Evolutionary conservation across 768 basidiomycete species (phyloP), one percentile per base, ranked within the genome.

Genomic region (Suillus decipiens): DNA sequence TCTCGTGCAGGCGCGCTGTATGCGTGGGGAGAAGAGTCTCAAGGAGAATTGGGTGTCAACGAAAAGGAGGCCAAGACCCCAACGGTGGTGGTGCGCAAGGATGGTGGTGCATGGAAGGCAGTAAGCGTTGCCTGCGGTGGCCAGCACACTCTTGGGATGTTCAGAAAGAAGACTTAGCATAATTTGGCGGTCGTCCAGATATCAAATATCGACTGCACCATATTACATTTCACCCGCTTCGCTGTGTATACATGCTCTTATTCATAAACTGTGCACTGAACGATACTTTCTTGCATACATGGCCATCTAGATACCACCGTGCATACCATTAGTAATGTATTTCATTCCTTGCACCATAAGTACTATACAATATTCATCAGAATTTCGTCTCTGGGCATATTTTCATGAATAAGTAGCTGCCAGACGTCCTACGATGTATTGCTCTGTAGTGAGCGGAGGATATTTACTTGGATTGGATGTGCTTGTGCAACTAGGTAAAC

Each of bases 11-110:
- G 90, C 39, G 86, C 88, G 2, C 73, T 92, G 67, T 91, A 88
- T 69, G 78, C 85, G 37, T 93, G 91, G 91, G 91, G 91, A 57
- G 86, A 88, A 64, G 89, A 89, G n/a, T 81, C 84, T 5, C 89
- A 90, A 68, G 86, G 90, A 57, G 91, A 93, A 71, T 80, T 93
- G 22, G 91, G 90, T 14, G 81, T 84, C 42, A 82, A 82, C 34
- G 84, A 84, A 60, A 82, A 82, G 60, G 85, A 86, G 67, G 85
- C 87, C 24, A 78, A 77, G 67, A 89, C 86, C 9, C 91, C 91
- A 0, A 84, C 77, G 45, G 78, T 83, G 19, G 82, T 92, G 48
- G 91, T 93, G 28, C 85, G 89, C 55, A 85, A 83, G 72, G 87
- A 88, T 68, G 91, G 91, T 15, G 88, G 88, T 19, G 78, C 82